Evolutionary conservation across 1,139 yeast genomes (phyloP).

Genomic region (Yamadazyma taylorii): DNA sequence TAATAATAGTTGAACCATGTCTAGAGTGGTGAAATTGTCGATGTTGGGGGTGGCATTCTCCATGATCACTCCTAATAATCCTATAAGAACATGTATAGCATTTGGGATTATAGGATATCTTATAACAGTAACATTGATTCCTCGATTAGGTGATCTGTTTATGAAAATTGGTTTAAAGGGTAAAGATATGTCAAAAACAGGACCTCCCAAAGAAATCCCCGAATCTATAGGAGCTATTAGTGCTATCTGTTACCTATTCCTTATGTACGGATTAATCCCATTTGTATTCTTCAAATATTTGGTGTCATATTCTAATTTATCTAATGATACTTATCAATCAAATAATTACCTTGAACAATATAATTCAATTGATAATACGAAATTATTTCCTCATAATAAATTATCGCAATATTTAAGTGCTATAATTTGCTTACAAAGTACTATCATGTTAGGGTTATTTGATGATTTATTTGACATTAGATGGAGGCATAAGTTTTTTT

Average conservation of each 20-base stretch:
- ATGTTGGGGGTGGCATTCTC: constrained; percentile 21
- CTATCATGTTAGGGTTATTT: constrained; percentile 82
- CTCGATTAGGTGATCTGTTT: constrained; percentile 65
- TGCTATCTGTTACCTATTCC: constrained; percentile 75
- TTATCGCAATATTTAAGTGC: constrained; percentile 86
- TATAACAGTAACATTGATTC: constrained; percentile 60
- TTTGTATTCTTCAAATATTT: constrained; percentile 82
- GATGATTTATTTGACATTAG: constrained; percentile 94
- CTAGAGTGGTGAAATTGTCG: constrained; percentile 14
- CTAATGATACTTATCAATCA: constrained; percentile 36
- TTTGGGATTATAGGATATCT: constrained; percentile 68
- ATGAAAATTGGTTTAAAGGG: constrained; percentile 81
- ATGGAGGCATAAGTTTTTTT: constrained; percentile 95
- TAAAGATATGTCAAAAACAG: constrained; percentile 71
- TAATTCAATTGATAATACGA: constrained; percentile 29
- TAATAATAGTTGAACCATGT: constrained; percentile 7
- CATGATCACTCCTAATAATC: constrained; percentile 28
- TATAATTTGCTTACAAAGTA: constrained; percentile 77
- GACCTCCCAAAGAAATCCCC: constrained; percentile 59
- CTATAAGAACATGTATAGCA: constrained; percentile 57
- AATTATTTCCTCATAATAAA: constrained; percentile 74
- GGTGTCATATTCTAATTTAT: constrained; percentile 47
- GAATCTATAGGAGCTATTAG: constrained; percentile 91
- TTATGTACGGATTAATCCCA: constrained; percentile 86
- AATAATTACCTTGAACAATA: constrained; percentile 39